Conservation (phyloP, 2,329 filamentous ascomycete species). For the Colletotrichum brevisporum region DNA sequence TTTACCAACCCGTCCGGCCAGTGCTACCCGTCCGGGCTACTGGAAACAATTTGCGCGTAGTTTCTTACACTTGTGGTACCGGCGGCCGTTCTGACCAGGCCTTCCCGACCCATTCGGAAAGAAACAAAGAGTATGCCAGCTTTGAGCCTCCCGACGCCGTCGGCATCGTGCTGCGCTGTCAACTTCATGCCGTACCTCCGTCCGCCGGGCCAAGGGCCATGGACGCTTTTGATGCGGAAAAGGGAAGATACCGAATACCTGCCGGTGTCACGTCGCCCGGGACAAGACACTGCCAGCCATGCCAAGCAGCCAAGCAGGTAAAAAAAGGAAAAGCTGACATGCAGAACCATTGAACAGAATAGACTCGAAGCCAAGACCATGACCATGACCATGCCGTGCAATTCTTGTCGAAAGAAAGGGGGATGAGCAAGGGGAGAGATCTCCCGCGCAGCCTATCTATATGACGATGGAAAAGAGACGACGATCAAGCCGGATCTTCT, state of each 20-base stretch:
- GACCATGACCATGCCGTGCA: background rate
- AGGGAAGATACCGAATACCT: background rate
- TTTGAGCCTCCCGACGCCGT: constrained; percentile 3
- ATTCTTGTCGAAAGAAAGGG: background rate
- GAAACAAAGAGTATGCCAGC: constrained; percentile 5
- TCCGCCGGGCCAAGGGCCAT: background rate
- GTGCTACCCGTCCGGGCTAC: constrained; percentile 13
- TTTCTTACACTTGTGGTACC: background rate
- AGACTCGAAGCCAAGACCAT: background rate
- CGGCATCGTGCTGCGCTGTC: constrained; percentile 11
- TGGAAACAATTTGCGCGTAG: constrained; percentile 17
- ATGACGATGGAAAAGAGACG: constrained; percentile 1
- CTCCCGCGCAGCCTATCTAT: constrained; percentile 15
- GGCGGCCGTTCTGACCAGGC: background rate
- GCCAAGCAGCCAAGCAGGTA: background rate
- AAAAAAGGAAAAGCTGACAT: background rate
- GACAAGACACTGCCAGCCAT: background rate
- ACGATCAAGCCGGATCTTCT: constrained; percentile 19
- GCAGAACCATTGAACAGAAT: background rate
- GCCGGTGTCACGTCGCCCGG: background rate
- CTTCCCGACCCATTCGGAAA: constrained; percentile 6
- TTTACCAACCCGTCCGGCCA: background rate
- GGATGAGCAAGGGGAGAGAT: constrained; percentile 3
- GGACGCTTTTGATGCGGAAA: background rate
- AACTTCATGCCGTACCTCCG: background rate